Evolutionary conservation across 768 basidiomycete genomes (phyloP).

Genomic region (Saitozyma sp.): DNA sequence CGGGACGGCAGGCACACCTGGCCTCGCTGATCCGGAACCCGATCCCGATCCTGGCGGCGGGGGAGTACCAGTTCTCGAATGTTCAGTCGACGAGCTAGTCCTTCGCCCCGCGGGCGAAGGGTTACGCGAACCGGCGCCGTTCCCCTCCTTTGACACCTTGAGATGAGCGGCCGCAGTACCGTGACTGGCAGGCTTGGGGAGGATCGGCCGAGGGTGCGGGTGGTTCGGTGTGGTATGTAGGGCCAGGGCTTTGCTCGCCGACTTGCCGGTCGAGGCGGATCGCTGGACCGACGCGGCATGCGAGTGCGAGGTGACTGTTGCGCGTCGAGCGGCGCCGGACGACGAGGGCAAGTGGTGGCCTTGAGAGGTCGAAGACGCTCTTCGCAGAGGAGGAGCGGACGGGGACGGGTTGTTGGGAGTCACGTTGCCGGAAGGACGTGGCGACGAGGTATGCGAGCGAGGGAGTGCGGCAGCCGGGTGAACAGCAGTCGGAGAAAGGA

Average conservation of each 20-base stretch:
- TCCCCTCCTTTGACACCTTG: slow-evolving; percentile 5
- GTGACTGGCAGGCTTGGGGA: slow-evolving; percentile 24
- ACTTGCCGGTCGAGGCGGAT: slow-evolving; percentile 32
- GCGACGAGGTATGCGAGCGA: no score
- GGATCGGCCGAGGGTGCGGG: slow-evolving; percentile 28
- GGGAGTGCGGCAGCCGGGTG: background rate
- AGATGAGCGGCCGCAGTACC: slow-evolving; percentile 12
- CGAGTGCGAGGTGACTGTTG: slow-evolving; percentile 22
- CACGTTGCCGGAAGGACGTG: no score
- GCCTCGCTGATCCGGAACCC: no score
- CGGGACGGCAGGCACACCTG: no score
- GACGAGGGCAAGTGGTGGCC: background rate
- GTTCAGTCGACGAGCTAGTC: slow-evolving; percentile 11
- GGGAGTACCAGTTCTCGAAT: slow-evolving; percentile 3
- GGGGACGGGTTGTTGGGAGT: no score
- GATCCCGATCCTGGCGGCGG: no score
- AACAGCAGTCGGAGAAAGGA: slow-evolving; percentile 1
- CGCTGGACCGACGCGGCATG: slow-evolving; percentile 11
- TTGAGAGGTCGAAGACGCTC: slow-evolving; percentile 15
- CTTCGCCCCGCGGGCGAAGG: slow-evolving; percentile 5
- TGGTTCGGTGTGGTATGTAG: slow-evolving; percentile 23
- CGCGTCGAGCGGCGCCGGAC: slow-evolving; percentile 18
- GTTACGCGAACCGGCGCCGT: background rate
- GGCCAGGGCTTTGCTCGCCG: slow-evolving; percentile 32
- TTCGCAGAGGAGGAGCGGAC: slow-evolving; percentile 12